Conservation (phyloP, 495 filamentous ascomycete genomes). For the Trichoderma asperelloides region DNA sequence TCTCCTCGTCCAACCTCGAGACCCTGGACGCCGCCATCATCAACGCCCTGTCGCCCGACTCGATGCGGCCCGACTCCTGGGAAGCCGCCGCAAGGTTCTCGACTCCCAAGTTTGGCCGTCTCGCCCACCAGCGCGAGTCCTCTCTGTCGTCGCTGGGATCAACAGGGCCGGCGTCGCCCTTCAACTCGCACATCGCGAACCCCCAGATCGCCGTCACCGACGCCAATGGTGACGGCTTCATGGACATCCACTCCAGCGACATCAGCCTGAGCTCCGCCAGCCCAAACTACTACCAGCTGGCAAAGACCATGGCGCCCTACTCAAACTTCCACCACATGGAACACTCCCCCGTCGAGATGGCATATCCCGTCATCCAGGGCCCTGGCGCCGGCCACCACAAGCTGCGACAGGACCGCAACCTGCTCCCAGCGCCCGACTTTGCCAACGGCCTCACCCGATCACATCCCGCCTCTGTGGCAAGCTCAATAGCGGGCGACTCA, state of each 20-base stretch:
- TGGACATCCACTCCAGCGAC: constrained; percentile 27
- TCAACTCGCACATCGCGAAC: constrained; percentile 39
- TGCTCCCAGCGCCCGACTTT: constrained; percentile 27
- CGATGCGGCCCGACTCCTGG: constrained; percentile 40
- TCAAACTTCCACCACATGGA: constrained; percentile 21
- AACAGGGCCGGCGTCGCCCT: constrained; percentile 45
- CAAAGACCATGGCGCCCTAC: constrained; percentile 28
- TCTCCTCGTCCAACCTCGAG: constrained; percentile 24
- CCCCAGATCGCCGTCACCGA: constrained; percentile 44
- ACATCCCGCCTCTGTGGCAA: constrained; percentile 40
- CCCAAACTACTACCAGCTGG: constrained; percentile 27
- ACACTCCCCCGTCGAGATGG: constrained; percentile 16
- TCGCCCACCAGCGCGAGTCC: constrained; percentile 44
- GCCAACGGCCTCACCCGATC: constrained; percentile 28
- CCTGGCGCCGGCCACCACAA: constrained; percentile 22
- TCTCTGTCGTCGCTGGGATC: constrained; percentile 49
- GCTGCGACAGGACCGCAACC: constrained; percentile 26
- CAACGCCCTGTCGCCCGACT: constrained; percentile 20
- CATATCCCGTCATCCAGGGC: constrained; percentile 16
- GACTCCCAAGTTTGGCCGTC: constrained; percentile 30
- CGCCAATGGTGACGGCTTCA: constrained; percentile 27
- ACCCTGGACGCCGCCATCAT: constrained; percentile 18
- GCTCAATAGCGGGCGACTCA: constrained; percentile 44
- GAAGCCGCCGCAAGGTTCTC: constrained; percentile 26
- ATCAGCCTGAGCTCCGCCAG: constrained; percentile 15